Conservation (phyloP, 2,329 filamentous ascomycete genomes). For the Pezicula rhizophila region DNA sequence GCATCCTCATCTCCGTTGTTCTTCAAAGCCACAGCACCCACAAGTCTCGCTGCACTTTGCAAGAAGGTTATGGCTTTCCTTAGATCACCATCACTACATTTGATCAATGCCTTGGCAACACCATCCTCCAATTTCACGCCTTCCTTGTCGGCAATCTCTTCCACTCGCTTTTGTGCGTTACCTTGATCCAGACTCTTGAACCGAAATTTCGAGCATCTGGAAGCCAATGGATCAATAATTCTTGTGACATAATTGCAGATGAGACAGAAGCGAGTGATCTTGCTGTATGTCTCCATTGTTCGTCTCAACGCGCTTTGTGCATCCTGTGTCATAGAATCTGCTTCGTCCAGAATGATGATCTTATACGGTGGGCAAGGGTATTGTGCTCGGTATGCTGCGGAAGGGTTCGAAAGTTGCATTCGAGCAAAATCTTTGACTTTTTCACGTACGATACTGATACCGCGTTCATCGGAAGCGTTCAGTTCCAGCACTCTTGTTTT, state of each 20-base stretch:
- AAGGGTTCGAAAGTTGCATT: conserved; percentile 82
- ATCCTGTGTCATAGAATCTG: conserved; percentile 98
- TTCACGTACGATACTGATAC: conserved; percentile 92
- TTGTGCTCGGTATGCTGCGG: conserved; percentile 55
- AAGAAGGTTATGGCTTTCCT: conserved; percentile 94
- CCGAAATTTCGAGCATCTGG: conserved; percentile 90
- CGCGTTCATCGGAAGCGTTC: conserved; percentile 97
- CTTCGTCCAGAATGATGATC: conserved; percentile 97
- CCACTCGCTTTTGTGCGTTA: conserved; percentile 72
- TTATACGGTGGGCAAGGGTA: conserved; percentile 98
- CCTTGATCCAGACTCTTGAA: conserved; percentile 93
- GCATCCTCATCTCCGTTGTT: conserved; percentile 35
- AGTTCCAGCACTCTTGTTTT: conserved; percentile 94
- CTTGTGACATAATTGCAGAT: conserved; percentile 98
- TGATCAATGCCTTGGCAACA: conserved; percentile 76
- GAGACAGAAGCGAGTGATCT: conserved; percentile 93
- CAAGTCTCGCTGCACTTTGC: conserved; percentile 86
- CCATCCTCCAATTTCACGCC: conserved; percentile 70
- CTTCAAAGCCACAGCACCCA: conserved; percentile 57
- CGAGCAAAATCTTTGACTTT: conserved; percentile 98
- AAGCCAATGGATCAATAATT: conserved; percentile 94
- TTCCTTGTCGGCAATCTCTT: conserved; percentile 77
- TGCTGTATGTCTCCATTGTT: conserved; percentile 97
- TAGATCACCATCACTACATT: conserved; percentile 87
- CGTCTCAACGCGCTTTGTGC: conserved; percentile 86